Evolutionary conservation across 2,329 filamentous ascomycete genomes (phyloP), one percentile per base, ranked within the genome.

Genomic region (Immersiporthe knoxdaviesiana): DNA sequence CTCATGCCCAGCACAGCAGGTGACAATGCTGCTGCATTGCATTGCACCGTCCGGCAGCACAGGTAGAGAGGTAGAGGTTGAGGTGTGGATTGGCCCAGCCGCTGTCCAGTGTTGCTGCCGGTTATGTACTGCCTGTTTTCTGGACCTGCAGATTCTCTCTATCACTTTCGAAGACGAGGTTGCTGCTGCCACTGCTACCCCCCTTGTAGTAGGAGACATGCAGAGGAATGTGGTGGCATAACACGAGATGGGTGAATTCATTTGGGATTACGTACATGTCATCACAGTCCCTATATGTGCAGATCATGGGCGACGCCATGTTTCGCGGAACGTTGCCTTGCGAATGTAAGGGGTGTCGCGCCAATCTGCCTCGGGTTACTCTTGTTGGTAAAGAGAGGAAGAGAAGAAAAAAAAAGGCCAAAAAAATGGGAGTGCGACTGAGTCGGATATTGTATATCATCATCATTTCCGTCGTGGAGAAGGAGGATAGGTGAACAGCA

Each of bases 281-380:
- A 59, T 41, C 27, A 21, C 21, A n/a, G 21, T 47, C 18, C 59
- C 39, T 44, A 41, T 27, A 12, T 27, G n/a, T 62, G 37, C 37
- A 62, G 63, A 65, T 50, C 50, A 58, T 41, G 32, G 44, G 30
- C 37, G 32, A 16, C 37, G 54, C 50, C 66, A 63, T 68, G 60
- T 63, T 64, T 35, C 52, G 66, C 39, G 60, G 50, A 18, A 24
- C 50, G 30, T 58, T 64, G 60, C 24, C 35, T 39, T 63, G 66
- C 50, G 62, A 24, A 63, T 68, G 66, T 60, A 68, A 63, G 66
- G 66, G 66, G 66, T 52, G 60, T 50, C 52, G 66, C 59, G 50
- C 60, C 60, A 68, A 68, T 68, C 47, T 68, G 50, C 56, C 60
- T 68, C 60, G 60, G 52, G 66, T 68, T 59, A 64, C 66, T 12